Evolutionary conservation across 2,329 filamentous ascomycete species (phyloP).

Genomic region (Trichoderma koningii): DNA sequence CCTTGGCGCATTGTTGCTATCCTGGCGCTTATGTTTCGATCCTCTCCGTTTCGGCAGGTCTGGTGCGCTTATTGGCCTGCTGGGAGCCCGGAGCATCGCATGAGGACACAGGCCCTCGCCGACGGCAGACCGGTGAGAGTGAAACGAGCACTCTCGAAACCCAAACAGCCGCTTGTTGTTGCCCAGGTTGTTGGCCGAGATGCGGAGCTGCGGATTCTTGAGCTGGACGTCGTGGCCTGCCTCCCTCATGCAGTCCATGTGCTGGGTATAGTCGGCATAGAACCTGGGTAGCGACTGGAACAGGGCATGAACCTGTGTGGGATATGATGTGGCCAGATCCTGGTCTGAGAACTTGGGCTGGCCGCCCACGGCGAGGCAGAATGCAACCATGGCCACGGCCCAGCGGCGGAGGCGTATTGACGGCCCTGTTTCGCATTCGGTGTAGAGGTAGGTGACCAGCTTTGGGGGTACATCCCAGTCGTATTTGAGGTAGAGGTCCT

Average conservation of each 20-base stretch:
- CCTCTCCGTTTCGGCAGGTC: conserved; percentile 18
- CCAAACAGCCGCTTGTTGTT: conserved; percentile 61
- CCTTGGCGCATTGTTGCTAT: conserved; percentile 7
- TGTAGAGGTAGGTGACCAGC: conserved; percentile 56
- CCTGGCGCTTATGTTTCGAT: conserved; percentile 12
- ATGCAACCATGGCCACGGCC: conserved; percentile 63
- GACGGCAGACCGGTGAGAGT: conserved; percentile 57
- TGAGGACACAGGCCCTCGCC: conserved; percentile 59
- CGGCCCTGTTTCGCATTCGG: conserved; percentile 52
- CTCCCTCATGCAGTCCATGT: conserved; percentile 54
- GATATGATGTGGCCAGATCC: conserved; percentile 35
- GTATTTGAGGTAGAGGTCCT: conserved; percentile 60
- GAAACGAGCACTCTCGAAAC: conserved; percentile 63
- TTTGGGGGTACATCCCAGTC: conserved; percentile 60
- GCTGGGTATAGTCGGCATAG: conserved; percentile 52
- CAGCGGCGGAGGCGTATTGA: conserved; percentile 58
- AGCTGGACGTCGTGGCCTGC: conserved; percentile 54
- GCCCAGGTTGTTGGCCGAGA: conserved; percentile 57
- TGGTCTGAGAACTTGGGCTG: conserved; percentile 36
- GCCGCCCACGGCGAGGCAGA: conserved; percentile 48
- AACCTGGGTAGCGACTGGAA: conserved; percentile 51
- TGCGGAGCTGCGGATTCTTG: conserved; percentile 63
- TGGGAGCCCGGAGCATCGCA: conserved; percentile 28
- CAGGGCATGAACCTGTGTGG: conserved; percentile 46
- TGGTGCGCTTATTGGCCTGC: conserved; percentile 25